phyloP scores from a whole-genome alignment of 1,284 basidiomycete species.

The Ganoderma multipileum region DNA sequence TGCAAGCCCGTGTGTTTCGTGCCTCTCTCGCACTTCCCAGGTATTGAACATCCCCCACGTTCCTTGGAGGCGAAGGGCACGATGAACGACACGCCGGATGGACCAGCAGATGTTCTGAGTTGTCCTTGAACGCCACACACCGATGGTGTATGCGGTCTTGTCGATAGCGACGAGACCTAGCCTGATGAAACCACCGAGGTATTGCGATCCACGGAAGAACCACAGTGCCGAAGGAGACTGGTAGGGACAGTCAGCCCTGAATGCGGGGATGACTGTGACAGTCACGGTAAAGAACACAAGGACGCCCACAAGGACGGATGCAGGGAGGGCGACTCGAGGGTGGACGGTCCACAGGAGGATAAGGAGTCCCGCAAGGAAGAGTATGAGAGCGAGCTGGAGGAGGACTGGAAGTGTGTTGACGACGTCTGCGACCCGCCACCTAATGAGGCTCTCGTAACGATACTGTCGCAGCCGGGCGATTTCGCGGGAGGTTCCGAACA shows the following conservation, averaged over 20 bases:
- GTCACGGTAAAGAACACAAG: background rate
- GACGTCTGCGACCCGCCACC: constrained; percentile 22
- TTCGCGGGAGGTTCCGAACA: constrained; percentile 19
- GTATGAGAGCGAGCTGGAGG: background rate
- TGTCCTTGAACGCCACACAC: background rate
- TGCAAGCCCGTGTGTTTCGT: background rate
- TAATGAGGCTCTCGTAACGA: constrained; percentile 17
- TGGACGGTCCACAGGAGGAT: constrained; percentile 5
- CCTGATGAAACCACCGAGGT: background rate
- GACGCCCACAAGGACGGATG: background rate
- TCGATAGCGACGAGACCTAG: background rate
- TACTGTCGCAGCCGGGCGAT: constrained; percentile 21
- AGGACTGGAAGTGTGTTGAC: constrained; percentile 24
- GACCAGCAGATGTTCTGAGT: background rate
- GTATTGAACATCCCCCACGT: constrained; percentile 10
- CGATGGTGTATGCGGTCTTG: background rate
- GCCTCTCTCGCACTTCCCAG: constrained; percentile 9
- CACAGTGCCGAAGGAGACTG: background rate
- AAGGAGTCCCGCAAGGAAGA: constrained; percentile 3
- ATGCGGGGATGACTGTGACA: background rate
- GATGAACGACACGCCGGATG: background rate
- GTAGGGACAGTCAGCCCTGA: background rate
- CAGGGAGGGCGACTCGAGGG: background rate
- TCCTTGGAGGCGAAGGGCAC: background rate
- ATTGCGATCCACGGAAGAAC: background rate